Percentiles rank a stretch among this genome's conserved stretches.
Conservation (phyloP, 352 stramenopile species). For the Phytopythium aichiense region DNA sequence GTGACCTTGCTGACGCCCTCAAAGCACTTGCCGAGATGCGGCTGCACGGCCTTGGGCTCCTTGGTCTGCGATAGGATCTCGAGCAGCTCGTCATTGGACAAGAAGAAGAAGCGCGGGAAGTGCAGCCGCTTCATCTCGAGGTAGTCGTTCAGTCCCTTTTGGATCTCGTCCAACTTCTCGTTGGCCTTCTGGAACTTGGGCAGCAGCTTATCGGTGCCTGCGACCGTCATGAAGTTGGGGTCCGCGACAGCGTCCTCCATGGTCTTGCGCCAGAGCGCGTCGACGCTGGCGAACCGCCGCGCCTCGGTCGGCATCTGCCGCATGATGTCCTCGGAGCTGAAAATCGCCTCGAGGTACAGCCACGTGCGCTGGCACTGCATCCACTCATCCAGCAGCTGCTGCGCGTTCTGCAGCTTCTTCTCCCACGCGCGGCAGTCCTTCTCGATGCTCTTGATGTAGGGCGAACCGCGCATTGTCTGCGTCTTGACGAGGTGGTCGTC, state of each 20-base stretch:
- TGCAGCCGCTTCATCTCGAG: conserved; percentile 92
- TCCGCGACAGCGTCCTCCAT: conserved; percentile 90
- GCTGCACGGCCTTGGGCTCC: conserved; percentile 90
- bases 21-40: conserved; percentile 88
- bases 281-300: conserved; percentile 84
- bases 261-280: conserved; percentile 89
- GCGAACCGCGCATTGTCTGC: conserved; percentile 93
- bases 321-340: conserved; percentile 95
- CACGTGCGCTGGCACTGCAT: conserved; percentile 93
- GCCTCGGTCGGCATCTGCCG: conserved; percentile 93
- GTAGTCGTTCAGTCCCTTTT: conserved; percentile 93
- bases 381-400: conserved; percentile 93
- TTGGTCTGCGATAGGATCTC: conserved; percentile 94
- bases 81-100: conserved; percentile 92
- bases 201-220: conserved; percentile 87
- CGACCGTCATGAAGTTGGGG: conserved; percentile 87
- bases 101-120: conserved; percentile 94
- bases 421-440: conserved; percentile 89
- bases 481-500: conserved; percentile 95
- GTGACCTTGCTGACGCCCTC: conserved; percentile 91
- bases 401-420: conserved; percentile 85
- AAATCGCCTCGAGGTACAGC: conserved; percentile 96
- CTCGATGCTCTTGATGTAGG: conserved; percentile 94
- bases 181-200: conserved; percentile 93
- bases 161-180: conserved; percentile 93